A percentile compares a stretch with the other conserved stretches of the same genome.
Conservation (phyloP, 129 eudicot species). For the Artemisia tridentata region DNA sequence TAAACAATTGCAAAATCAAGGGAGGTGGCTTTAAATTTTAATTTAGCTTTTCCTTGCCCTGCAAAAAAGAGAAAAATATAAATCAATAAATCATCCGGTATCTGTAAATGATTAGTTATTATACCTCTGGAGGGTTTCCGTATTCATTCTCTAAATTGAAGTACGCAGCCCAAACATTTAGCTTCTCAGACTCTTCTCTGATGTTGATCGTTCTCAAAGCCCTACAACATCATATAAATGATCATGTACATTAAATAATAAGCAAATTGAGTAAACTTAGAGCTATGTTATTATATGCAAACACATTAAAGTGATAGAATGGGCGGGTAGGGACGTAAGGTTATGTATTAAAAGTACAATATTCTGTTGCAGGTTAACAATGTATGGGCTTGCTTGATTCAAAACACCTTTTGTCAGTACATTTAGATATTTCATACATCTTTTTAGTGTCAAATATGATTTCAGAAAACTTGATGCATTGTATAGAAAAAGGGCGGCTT, state of each 20-base stretch:
- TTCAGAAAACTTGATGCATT: too few relatives aligned
- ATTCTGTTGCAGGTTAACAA: too few relatives aligned
- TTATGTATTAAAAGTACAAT: too few relatives aligned
- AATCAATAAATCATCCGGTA: not conserved
- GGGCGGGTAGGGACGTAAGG: too few relatives aligned
- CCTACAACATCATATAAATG: constrained; percentile 38
- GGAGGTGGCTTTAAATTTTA: too few relatives aligned
- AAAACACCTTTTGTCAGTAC: too few relatives aligned
- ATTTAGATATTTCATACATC: too few relatives aligned
- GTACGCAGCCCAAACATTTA: constrained; percentile 87
- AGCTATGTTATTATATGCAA: not conserved
- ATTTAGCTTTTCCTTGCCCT: too few relatives aligned
- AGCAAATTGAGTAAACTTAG: not conserved
- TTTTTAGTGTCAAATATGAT: too few relatives aligned
- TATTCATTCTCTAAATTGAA: constrained; percentile 84
- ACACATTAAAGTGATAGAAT: not conserved
- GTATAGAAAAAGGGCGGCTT: too few relatives aligned
- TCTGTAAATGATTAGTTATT: not conserved
- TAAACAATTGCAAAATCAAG: not conserved
- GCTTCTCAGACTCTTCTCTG: constrained; percentile 82
- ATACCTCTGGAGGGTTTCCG: constrained; percentile 90
- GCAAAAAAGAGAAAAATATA: too few relatives aligned
- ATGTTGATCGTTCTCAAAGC: constrained; percentile 87
- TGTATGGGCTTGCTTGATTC: too few relatives aligned
- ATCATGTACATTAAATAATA: not conserved